Evolutionary conservation across 768 basidiomycete genomes (phyloP).

Genomic region (Tulasnella sp.): DNA sequence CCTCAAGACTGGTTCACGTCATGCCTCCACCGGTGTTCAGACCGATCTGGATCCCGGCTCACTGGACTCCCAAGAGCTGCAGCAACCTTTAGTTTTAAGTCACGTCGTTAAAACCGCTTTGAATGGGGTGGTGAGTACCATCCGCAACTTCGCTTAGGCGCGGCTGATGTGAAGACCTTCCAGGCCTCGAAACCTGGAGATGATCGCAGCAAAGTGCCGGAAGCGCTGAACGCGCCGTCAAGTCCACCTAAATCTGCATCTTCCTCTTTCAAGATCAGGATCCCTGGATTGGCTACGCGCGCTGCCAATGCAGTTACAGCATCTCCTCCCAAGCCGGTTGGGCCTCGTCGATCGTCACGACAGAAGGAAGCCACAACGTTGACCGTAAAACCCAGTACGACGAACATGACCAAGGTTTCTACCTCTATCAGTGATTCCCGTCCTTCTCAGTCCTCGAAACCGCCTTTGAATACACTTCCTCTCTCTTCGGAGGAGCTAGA

Average conservation of each 20-base stretch:
- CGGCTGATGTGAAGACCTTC: neutral
- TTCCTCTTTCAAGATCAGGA: constrained; percentile 25
- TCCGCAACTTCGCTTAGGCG: neutral
- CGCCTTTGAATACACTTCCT: neutral
- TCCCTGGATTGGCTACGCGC: constrained; percentile 21
- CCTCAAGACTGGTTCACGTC: neutral
- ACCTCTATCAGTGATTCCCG: neutral
- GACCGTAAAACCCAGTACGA: neutral
- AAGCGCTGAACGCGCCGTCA: neutral
- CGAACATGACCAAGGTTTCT: neutral
- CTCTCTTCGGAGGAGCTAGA: constrained; percentile 28
- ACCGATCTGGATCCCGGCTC: neutral
- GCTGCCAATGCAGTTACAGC: neutral
- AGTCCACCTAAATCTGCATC: constrained; percentile 13
- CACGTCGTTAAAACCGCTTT: neutral
- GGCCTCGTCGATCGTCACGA: neutral
- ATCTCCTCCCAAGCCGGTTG: neutral
- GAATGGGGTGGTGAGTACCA: neutral
- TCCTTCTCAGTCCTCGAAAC: neutral
- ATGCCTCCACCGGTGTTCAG: neutral
- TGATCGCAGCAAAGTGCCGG: neutral
- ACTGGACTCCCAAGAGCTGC: neutral
- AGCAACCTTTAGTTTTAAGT: neutral
- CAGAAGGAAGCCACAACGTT: neutral
- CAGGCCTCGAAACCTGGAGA: neutral